Base-by-base conservation (phyloP, 2,329 filamentous ascomycete species). In the Blumeria hordei region DNA sequence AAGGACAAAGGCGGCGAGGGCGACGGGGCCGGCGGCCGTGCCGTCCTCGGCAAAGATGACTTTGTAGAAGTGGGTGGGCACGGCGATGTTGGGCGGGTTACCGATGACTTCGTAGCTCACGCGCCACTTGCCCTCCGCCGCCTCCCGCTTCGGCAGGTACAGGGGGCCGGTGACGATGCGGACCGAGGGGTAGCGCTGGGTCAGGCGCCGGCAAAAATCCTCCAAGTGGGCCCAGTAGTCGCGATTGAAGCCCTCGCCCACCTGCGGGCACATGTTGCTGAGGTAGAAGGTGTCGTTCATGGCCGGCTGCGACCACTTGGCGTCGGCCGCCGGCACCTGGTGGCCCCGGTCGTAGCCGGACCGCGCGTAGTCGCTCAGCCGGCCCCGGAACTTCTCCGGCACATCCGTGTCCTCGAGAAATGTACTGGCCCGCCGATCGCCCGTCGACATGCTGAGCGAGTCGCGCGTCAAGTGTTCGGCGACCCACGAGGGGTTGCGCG, bases 211-310 rank as follows among this genome's bases (percentile, higher is more conserved):
- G 70, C 90, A 95, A 65, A 96, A 98, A 65, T 95, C 90, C 71
- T 98, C 92, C 61, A 98, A 88, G 68, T 98, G 92, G 39, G 92
- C 85, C 92, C 92, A 98, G 76, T 98, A 98, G 71, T 98, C 92
- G 54, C 92, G 78, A 71, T 98, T 98, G 75, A 98, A 98, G 57
- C 92, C 92, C 66, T 95, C 87, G 61, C 92, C 92, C 34, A 98
- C 92, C 71, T 98, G 92, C 35, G 92, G 92, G 66, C 88, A 94
- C 88, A 98, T 98, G 71, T 98, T 98, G 66, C 77, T 83, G 55
- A 98, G 76, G 64, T 79, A 82, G 66, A 98, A 98, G 2, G 92
- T 98, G 56, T 85, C 86, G 69, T 98, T 80, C 87, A 98, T 94
- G 59, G 92, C 88, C 37, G 77, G 69, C 69, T 98, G 92, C 59